Conservation (phyloP, 1,284 basidiomycete genomes). For the Trametes pubescens region DNA sequence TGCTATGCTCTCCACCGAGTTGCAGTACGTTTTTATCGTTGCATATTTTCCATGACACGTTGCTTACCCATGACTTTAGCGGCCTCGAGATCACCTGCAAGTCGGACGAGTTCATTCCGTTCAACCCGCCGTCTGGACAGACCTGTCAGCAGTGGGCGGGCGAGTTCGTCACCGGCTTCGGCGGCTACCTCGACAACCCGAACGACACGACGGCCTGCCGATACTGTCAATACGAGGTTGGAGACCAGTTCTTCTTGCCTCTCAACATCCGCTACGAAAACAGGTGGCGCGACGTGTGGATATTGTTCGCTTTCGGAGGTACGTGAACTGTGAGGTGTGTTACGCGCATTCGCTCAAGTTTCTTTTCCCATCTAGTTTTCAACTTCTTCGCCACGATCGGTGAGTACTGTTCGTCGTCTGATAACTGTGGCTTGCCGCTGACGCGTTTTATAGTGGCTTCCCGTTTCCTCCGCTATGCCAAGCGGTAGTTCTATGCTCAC, state of each 20-base stretch:
- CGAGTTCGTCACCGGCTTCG: conserved; percentile 67
- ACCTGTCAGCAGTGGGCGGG: conserved; percentile 79
- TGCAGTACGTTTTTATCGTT: conserved; percentile 60
- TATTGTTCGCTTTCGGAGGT: conserved; percentile 72
- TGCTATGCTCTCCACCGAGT: conserved; percentile 81
- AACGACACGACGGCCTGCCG: conserved; percentile 66
- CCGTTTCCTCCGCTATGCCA: conserved; percentile 76
- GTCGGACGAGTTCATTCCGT: conserved; percentile 69
- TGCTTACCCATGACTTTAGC: conserved; percentile 43
- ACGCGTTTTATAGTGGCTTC: conserved; percentile 57
- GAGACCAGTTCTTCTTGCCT: conserved; percentile 75
- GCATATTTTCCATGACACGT: not conserved
- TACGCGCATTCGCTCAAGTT: not conserved
- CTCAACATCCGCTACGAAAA: conserved; percentile 74
- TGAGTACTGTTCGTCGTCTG: conserved; percentile 44
- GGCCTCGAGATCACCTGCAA: conserved; percentile 76
- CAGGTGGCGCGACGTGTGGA: conserved; percentile 80
- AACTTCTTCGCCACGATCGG: conserved; percentile 76
- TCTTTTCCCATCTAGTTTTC: conserved; percentile 54
- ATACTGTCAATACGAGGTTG: conserved; percentile 77
- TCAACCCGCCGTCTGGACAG: conserved; percentile 78
- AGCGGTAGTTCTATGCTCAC: conserved; percentile 51
- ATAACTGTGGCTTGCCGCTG: not conserved
- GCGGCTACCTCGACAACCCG: conserved; percentile 85
- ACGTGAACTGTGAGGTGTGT: conserved; percentile 33